Evolutionary conservation across 2,329 filamentous ascomycete genomes (phyloP), one percentile per base, ranked within the genome.

Genomic region (Aspergillus sclerotialis): DNA sequence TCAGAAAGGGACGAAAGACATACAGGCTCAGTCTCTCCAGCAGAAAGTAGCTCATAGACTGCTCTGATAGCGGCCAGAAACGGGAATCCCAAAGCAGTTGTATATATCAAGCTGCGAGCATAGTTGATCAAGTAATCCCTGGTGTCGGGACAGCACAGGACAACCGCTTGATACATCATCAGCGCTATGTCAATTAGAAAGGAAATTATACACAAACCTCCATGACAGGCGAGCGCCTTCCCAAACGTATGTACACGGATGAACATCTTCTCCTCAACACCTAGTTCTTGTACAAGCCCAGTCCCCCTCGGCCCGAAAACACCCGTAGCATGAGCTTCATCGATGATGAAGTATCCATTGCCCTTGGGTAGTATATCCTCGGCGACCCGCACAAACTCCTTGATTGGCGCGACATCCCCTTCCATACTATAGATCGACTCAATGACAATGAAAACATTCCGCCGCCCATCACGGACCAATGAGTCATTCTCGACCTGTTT

Each of bases 401-500:
- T 48, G 8, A 92, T 61, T 0, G 80, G 81, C 0, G 75, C 75
- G 12, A 85, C 61, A 45, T 89, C 83, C 0, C 85, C 85, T 34
- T 90, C 84, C 85, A 92, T 92, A 54, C 82, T 88, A 56, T 92
- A 90, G 0, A 87, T 66, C 0, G 73, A 75, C 45, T 87, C 82
- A 0, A 85, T 68, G 0, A 76, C 76, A n/a, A 87, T 56, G 44
- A 87, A 83, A 3, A 86, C 68, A 42, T 75, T 79, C 0, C 52
- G 52, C 2, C 50, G 38, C 0, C 73, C 72, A 0, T 42, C 33
- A 0, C 28, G 28, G 0, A 75, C 33, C 30, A 33, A 12, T 1
- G 50, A 39, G 16, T 70, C 61, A 0, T 44, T 38, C 2, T 54
- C 39, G 1, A 57, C 39, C 8, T 65, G 38, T 0, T 39, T 30